Base-by-base conservation (phyloP, 108 stramenopile genomes). In the Nitzschia palea region DNA sequence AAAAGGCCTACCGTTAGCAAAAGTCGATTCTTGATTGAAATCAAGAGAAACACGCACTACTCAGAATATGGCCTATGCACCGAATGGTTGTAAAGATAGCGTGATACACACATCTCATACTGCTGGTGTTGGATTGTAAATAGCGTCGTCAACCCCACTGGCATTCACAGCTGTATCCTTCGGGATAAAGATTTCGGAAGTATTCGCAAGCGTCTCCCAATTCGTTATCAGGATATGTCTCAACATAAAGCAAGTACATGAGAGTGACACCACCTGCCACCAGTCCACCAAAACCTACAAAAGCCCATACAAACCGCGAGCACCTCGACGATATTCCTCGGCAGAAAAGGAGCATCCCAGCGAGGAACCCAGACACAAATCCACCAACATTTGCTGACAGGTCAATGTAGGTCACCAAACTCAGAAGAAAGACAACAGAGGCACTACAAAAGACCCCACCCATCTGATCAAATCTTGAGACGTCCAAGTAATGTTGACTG, bases 191-290 rank as follows among this genome's bases (percentile, higher is more conserved):
- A 54, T 59, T 68, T 69, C 87, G 79, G 51, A 86, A 93, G 73
- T 93, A 93, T n/a, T 77, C 73, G 62, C 91, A 93, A 0, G 85
- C 79, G 65, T 90, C 83, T 17, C 75, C 86, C 56, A 93, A 52
- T 8, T 93, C 85, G 10, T 86, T 83, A 53, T 85, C 86, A 15
- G 79, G 52, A 45, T 84, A 86, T 2, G 77, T 59, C 17, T 54
- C 62, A 9, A 67, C 44, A 15, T 51, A 61, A 18, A 86, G 52
- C 44, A 83, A 47, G 57, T 85, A 69, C 35, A 69, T 30, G 18
- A 79, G 69, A 48, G 36, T 8, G 40, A 33, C 26, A 18, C 55
- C 28, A 44, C 67, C 70, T 3, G 18, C 68, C 2, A 64, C 53
- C 15, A 88, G 52, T 31, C 72, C 75, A 25, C 72, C 15, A n/a